Evolutionary conservation across 2,329 filamentous ascomycete genomes (phyloP).

Genomic region (Penicillium sp.): DNA sequence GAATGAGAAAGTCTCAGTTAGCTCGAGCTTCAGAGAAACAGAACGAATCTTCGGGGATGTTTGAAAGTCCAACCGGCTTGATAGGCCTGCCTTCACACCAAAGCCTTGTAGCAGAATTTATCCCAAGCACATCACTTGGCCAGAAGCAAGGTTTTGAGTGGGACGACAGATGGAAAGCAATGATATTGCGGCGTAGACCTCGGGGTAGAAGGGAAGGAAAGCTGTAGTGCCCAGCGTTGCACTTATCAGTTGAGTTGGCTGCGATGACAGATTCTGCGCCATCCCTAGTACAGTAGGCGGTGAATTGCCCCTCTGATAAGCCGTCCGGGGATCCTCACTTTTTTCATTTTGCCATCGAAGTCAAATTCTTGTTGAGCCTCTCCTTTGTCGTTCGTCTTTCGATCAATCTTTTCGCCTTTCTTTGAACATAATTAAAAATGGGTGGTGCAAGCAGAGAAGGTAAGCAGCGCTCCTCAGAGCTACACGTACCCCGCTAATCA

Average conservation of each 20-base stretch:
- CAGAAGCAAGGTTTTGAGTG: slow-evolving; percentile 8
- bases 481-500: slow-evolving; percentile 25
- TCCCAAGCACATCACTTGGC: slow-evolving; percentile 19
- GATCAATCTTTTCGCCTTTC: slow-evolving; percentile 5
- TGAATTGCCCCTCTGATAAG: slow-evolving; percentile 35
- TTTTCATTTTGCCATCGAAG: slow-evolving; percentile 19
- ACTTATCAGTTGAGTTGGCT: not conserved
- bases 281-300: slow-evolving; percentile 32
- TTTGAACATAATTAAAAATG: slow-evolving; percentile 49
- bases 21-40: slow-evolving; percentile 37
- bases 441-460: slow-evolving; percentile 70
- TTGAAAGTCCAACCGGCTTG: slow-evolving; percentile 50
- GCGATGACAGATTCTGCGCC: slow-evolving; percentile 22
- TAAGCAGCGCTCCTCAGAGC: slow-evolving; percentile 37
- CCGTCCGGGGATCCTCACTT: slow-evolving; percentile 15
- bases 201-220: slow-evolving; percentile 18
- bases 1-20: slow-evolving; percentile 39
- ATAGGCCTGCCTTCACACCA: slow-evolving; percentile 39
- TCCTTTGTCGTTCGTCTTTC: slow-evolving; percentile 11
- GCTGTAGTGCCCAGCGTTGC: slow-evolving; percentile 3
- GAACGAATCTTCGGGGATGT: slow-evolving; percentile 32
- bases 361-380: slow-evolving; percentile 6
- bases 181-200: slow-evolving; percentile 13
- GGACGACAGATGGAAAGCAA: slow-evolving; percentile 1
- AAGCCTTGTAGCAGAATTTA: slow-evolving; percentile 33